Percentiles rank a stretch among this genome's conserved stretches.
Evolutionary conservation across 2,329 filamentous ascomycete genomes (phyloP).

Genomic region (Cercospora beticola): DNA sequence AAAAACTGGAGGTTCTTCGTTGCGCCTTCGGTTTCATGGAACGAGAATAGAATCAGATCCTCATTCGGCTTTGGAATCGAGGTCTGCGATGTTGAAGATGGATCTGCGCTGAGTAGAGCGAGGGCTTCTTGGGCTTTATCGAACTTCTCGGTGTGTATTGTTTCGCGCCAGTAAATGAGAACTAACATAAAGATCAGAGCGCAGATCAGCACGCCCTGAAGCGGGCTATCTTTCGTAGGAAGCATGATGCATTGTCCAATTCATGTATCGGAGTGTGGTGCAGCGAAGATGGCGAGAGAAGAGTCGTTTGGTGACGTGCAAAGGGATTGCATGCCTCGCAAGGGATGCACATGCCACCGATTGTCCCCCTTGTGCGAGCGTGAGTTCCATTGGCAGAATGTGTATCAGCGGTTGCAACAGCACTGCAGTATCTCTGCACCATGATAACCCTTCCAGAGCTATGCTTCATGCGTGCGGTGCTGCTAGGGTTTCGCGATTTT

Average conservation of each 20-base stretch:
- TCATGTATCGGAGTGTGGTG: not conserved
- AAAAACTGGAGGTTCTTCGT: slow-evolving; percentile 22
- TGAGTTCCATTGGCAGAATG: too few species aligned
- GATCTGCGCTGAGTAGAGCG: not conserved
- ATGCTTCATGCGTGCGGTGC: too few species aligned
- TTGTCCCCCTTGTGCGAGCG: too few species aligned
- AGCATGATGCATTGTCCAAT: not conserved
- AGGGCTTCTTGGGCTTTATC: not conserved
- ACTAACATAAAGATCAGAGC: not conserved
- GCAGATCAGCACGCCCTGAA: not conserved
- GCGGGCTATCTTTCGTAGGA: not conserved
- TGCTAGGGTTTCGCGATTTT: too few species aligned
- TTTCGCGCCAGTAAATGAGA: not conserved
- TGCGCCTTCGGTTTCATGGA: slow-evolving; percentile 17
- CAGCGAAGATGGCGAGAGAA: not conserved
- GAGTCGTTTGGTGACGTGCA: not conserved
- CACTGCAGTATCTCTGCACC: too few species aligned
- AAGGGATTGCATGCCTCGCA: not conserved
- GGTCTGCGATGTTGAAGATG: slow-evolving; percentile 11
- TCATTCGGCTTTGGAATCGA: not conserved
- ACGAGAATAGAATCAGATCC: slow-evolving; percentile 24
- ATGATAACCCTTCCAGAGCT: too few species aligned
- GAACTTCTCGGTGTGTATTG: not conserved
- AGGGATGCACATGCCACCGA: not conserved
- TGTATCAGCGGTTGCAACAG: too few species aligned